Conservation (phyloP, 192 early-diverging fungal genomes). For the Umbelopsis sp. region DNA sequence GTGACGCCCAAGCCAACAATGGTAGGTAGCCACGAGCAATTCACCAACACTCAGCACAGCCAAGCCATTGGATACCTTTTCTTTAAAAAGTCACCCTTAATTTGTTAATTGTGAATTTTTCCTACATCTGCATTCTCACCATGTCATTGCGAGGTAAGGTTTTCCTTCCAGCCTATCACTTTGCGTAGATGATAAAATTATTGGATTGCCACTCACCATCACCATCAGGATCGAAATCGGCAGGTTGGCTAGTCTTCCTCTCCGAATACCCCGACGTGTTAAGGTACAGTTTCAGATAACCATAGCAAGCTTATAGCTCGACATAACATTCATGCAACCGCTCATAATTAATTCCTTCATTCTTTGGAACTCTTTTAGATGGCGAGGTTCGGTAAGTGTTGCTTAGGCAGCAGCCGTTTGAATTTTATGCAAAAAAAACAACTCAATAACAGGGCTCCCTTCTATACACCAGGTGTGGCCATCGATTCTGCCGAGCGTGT, state of each 20-base stretch:
- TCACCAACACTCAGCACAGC: too few relatives aligned
- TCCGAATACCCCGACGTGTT: constrained; percentile 10
- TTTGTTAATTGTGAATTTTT: not conserved
- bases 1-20: constrained; percentile 2
- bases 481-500: constrained; percentile 11
- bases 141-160: too few relatives aligned
- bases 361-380: not conserved
- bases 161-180: too few relatives aligned
- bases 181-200: too few relatives aligned
- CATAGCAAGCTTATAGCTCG: not conserved
- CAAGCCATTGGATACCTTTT: not conserved
- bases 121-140: too few relatives aligned
- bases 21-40: constrained; percentile 3
- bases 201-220: too few relatives aligned
- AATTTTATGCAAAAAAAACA: too few relatives aligned
- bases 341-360: not conserved
- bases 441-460: too few relatives aligned
- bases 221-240: too few relatives aligned
- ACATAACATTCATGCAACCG: not conserved
- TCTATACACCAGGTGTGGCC: constrained; percentile 12
- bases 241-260: not conserved
- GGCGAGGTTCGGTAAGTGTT: constrained; percentile 4
- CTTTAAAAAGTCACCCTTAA: not conserved
- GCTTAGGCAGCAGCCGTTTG: too few relatives aligned
- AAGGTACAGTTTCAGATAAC: not conserved